Percentiles rank a stretch among this genome's conserved stretches.
Conservation (phyloP, 192 early-diverging fungal genomes). For the Entomortierella chlamydospora region DNA sequence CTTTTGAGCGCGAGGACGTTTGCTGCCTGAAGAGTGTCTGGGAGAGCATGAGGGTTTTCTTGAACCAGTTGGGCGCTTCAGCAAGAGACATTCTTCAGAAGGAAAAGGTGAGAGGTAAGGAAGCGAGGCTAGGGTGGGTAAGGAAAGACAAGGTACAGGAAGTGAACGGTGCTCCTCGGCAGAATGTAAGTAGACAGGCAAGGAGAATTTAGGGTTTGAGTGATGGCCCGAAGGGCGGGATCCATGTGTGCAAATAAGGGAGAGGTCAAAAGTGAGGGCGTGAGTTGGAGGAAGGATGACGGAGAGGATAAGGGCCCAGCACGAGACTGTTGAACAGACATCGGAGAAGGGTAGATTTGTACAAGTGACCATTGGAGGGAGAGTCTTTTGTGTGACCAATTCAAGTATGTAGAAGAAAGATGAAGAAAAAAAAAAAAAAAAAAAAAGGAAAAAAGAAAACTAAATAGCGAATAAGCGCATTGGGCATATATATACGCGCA, state of each 20-base stretch:
- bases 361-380: neutral
- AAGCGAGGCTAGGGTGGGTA: neutral
- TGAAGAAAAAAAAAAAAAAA: neutral
- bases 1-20: too few species aligned
- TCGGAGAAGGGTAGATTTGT: conserved; percentile 47
- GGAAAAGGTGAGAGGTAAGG: neutral
- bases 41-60: neutral
- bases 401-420: neutral
- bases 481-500: too few species aligned
- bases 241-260: too few species aligned
- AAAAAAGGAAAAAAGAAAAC: neutral
- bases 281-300: conserved; percentile 38
- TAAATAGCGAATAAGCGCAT: too few species aligned
- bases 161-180: neutral
- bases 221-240: too few species aligned
- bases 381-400: too few species aligned
- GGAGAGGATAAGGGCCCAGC: conserved; percentile 47
- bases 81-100: too few species aligned
- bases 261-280: conserved; percentile 5
- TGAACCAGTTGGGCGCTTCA: neutral
- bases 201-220: neutral
- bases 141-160: conserved; percentile 4
- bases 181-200: conserved; percentile 32
- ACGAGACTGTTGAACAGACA: conserved; percentile 47
- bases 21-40: too few species aligned